phyloP scores from a whole-genome alignment of 352 stramenopile species.

The Globisporangium cystogenes region DNA sequence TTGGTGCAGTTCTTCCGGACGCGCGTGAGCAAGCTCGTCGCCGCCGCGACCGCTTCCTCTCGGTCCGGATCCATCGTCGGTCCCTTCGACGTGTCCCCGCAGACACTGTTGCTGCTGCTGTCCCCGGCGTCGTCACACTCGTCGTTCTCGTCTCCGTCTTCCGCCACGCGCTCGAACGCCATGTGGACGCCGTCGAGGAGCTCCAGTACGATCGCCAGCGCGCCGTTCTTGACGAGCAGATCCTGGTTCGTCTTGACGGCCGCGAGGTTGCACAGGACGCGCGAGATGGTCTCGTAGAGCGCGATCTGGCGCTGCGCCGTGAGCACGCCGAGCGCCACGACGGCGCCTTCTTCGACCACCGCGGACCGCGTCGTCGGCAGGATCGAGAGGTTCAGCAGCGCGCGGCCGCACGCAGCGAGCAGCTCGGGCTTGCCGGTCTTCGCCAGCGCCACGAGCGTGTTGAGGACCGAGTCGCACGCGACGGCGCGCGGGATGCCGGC shows the following conservation, averaged over 20 bases:
- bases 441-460: constrained; percentile 34
- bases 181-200: constrained; percentile 25
- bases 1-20: constrained; percentile 67
- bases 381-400: constrained; percentile 76
- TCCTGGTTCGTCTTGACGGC: constrained; percentile 62
- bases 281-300: constrained; percentile 39
- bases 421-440: constrained; percentile 24
- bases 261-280: constrained; percentile 55
- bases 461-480: constrained; percentile 64
- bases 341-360: constrained; percentile 69
- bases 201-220: constrained; percentile 38
- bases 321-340: constrained; percentile 52
- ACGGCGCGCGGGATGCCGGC: constrained; percentile 62
- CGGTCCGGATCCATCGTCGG: constrained; percentile 1
- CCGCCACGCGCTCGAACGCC: constrained; percentile 20
- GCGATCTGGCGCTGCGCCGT: constrained; percentile 23
- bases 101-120: not conserved
- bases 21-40: constrained; percentile 16
- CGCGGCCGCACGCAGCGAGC: constrained; percentile 37
- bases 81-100: not conserved
- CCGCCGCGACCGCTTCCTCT: constrained; percentile 19
- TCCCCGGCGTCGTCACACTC: constrained; percentile 4
- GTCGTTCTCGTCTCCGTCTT: constrained; percentile 8
- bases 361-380: constrained; percentile 61
- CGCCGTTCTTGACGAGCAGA: constrained; percentile 50